Evolutionary conservation across 306 rosid genomes (phyloP), one percentile per base, ranked within the genome.

Genomic region (Crataegus laevigata): DNA sequence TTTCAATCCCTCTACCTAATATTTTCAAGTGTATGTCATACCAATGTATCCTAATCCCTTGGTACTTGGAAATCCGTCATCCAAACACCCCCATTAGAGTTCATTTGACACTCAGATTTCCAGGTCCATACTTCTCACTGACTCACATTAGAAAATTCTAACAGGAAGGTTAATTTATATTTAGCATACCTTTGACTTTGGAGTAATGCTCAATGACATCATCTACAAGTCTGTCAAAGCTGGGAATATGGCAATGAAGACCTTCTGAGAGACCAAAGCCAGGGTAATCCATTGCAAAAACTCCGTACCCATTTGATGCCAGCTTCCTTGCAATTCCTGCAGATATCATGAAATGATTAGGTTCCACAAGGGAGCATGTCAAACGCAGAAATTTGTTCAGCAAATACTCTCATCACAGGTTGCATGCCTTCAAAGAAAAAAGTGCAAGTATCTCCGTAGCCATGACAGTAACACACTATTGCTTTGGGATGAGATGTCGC

Each of bases 201-300:
- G 90, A 80, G 80, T 78, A 94, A 42, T 85, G 93, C 85, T 92
- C 99, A 64, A 90, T 86, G 78, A 85, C 96, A 82, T 85, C 90
- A 76, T 90, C 92, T 66, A 91, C 96, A 60, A 91, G 90, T 67
- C 26, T 43, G 79, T 94, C 85, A 50, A 94, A 94, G 85, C 89
- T 85, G 15, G 87, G 84, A 81, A 94, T 83, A 82, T 80, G 82
- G 81, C 92, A 45, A 79, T 94, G 99, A 32, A 94, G 97, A 74
- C 99, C 99, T 81, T 89, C 93, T 45, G 99, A 94, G 78, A 94
- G 97, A 69, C 99, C 99, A 65, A 94, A 89, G 59, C 99, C 99
- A 0, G 97, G 97, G 81, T 88, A 94, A 80, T 94, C 99, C 96
- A 94, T 92, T 50, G 99, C 91, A 55, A 92, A 89, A 84, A 92